Conservation (phyloP, 768 basidiomycete genomes). For the Lactarius deliciosus region DNA sequence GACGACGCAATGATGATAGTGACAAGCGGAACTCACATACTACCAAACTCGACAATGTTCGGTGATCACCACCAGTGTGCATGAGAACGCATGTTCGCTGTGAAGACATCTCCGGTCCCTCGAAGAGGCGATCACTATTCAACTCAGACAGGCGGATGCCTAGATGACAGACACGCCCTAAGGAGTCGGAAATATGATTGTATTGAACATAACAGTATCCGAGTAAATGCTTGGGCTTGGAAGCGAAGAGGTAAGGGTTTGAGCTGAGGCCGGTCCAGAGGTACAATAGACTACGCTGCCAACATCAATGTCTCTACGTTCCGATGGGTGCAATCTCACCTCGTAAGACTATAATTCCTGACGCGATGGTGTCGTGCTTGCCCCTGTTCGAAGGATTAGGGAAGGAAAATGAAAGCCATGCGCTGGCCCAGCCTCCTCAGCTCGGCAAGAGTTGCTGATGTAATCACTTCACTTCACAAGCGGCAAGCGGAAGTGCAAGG, state of each 20-base stretch:
- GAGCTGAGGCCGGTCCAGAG: neutral
- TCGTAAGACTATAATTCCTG: neutral
- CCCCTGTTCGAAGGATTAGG: neutral
- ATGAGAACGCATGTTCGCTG: constrained; percentile 8
- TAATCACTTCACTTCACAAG: neutral
- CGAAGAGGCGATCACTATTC: constrained; percentile 6
- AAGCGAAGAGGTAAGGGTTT: constrained; percentile 11
- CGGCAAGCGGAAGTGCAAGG: neutral
- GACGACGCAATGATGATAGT: neutral
- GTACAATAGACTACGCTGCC: neutral
- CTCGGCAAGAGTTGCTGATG: neutral
- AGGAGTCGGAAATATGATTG: neutral
- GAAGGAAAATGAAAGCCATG: neutral
- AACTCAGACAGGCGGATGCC: neutral
- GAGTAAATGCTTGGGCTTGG: constrained; percentile 3
- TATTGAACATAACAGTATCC: constrained; percentile 8
- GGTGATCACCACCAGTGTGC: constrained; percentile 9
- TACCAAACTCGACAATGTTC: neutral
- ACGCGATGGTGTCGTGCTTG: neutral
- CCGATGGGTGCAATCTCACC: neutral
- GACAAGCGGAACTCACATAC: constrained; percentile 2
- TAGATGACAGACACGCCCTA: constrained; percentile 5
- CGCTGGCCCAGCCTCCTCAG: too few species aligned
- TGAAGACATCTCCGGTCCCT: constrained; percentile 8
- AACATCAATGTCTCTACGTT: neutral